Percentiles rank a stretch among this genome's conserved stretches.
Evolutionary conservation across 2,329 filamentous ascomycete genomes (phyloP).

Genomic region (Diaporthe eres): DNA sequence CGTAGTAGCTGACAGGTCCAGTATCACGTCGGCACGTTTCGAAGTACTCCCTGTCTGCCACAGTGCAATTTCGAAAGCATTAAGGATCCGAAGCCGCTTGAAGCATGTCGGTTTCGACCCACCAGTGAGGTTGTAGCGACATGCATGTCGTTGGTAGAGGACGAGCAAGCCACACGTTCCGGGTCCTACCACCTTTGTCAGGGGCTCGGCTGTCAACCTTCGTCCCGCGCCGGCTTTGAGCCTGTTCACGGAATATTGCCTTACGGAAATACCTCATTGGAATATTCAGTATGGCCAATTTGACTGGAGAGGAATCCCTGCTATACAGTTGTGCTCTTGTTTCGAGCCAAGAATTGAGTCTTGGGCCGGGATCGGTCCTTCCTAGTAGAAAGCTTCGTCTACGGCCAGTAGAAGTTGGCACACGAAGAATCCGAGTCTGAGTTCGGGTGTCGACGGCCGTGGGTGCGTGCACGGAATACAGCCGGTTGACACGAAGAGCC

Average conservation of each 20-base stretch:
- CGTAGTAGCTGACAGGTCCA: slow-evolving; percentile 2
- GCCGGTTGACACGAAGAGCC: slow-evolving; percentile 18
- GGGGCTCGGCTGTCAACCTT: slow-evolving; percentile 16
- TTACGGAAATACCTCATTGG: neutral
- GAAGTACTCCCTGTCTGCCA: slow-evolving; percentile 23
- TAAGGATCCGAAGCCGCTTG: slow-evolving; percentile 18
- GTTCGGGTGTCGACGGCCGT: neutral
- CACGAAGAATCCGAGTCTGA: neutral
- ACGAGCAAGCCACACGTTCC: slow-evolving; percentile 22
- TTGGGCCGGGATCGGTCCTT: neutral
- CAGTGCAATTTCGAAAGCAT: slow-evolving; percentile 26
- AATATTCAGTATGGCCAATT: neutral
- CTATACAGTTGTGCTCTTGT: neutral
- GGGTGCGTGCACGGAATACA: slow-evolving; percentile 24
- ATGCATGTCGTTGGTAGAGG: neutral
- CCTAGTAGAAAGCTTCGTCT: slow-evolving; percentile 2
- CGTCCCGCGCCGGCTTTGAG: neutral
- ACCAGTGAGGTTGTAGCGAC: slow-evolving; percentile 26
- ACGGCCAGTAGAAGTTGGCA: neutral
- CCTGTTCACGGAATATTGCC: neutral
- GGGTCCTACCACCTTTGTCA: slow-evolving; percentile 10
- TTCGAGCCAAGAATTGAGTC: slow-evolving; percentile 1
- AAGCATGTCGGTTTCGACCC: slow-evolving; percentile 26
- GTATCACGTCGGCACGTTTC: slow-evolving; percentile 32
- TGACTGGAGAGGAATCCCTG: slow-evolving; percentile 18